Base-by-base conservation (phyloP, 2,329 filamentous ascomycete genomes). In the Ascochyta fabae region DNA sequence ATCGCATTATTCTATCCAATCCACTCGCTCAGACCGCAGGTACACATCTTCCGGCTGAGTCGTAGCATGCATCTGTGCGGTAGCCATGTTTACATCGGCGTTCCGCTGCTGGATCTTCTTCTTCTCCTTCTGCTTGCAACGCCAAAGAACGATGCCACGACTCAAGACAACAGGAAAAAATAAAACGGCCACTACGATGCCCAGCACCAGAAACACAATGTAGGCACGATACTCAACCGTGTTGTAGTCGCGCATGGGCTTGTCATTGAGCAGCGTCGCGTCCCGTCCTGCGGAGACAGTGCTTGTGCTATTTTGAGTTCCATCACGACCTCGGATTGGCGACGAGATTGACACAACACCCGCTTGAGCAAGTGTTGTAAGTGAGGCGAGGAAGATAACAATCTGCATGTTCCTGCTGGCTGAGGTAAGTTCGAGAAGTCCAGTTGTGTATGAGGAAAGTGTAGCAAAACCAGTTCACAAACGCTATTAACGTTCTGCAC, bases 21-120 rank as follows among this genome's bases (percentile, higher is more conserved):
- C 16, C 36, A 19, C 36, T 6, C 53, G 46, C 19, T 55, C 53
- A 33, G 46, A 26, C 19, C 46, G 53, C 31, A 55, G 1, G 36
- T 50, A 10, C 15, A 27, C 46, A 6, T 8, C 29, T 3, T 35
- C 16, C 3, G 46, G 46, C 24, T 29, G 13, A 12, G 29, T 23
- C 45, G 40, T 40, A 23, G 48, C 26, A 3, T 12, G 39, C 45
- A 46, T 55, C 40, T 48, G 43, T 23, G 29, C 13, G 1, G 22
- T 19, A 12, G 52, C 46, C 26, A 24, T 13, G 23, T 41, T 31
- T 3, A 55, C 41, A 15, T 55, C 35, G 9, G 6, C 3, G 1
- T 41, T 49, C 15, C 41, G 53, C 19, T 49, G 29, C 29, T 41
- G 12, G 7, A 23, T 13, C 7, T 40, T 13, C 23, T 45, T 45